phyloP scores from a whole-genome alignment of 2,329 filamentous ascomycete species.

The Epichloe scottii region DNA sequence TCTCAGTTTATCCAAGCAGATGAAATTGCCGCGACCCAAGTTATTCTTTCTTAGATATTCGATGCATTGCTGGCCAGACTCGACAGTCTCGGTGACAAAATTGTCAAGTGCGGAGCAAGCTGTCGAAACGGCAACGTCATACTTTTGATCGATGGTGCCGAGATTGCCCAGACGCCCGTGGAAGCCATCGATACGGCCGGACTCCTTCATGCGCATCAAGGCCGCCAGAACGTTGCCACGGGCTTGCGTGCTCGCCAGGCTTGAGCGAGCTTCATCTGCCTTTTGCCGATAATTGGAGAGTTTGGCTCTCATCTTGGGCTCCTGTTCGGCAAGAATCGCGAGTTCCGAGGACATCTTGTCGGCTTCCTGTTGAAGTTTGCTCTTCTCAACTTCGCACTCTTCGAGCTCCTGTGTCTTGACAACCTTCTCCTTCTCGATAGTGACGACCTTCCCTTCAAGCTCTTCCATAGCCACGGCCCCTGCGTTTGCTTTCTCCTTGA shows the following conservation, averaged over 20 bases:
- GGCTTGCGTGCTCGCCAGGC: conserved; percentile 78
- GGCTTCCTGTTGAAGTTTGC: conserved; percentile 60
- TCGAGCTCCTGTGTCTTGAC: conserved; percentile 65
- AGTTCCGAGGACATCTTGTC: conserved; percentile 61
- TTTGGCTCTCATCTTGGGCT: conserved; percentile 70
- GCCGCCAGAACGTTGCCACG: conserved; percentile 86
- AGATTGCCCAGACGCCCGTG: conserved; percentile 90
- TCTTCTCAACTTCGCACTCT: conserved; percentile 60
- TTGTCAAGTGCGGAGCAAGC: conserved; percentile 87
- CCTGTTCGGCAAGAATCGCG: conserved; percentile 58
- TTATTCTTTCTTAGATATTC: conserved; percentile 97
- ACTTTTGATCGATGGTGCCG: conserved; percentile 84
- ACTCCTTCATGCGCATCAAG: conserved; percentile 88
- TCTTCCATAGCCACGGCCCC: conserved; percentile 77
- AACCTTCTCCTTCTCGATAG: conserved; percentile 57
- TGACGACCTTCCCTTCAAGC: conserved; percentile 62
- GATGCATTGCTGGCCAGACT: conserved; percentile 94
- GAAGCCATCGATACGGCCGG: conserved; percentile 92
- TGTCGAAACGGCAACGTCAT: conserved; percentile 96
- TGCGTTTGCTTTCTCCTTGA: conserved; percentile 79
- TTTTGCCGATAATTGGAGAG: conserved; percentile 86
- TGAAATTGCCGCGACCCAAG: conserved; percentile 91
- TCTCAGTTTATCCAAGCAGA: conserved; percentile 80
- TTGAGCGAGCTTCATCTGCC: conserved; percentile 88
- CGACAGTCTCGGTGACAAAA: conserved; percentile 92